A percentile compares a stretch with the other conserved stretches of the same genome.
Conservation (phyloP, 2,329 filamentous ascomycete genomes). For the Huntiella moniliformis region DNA sequence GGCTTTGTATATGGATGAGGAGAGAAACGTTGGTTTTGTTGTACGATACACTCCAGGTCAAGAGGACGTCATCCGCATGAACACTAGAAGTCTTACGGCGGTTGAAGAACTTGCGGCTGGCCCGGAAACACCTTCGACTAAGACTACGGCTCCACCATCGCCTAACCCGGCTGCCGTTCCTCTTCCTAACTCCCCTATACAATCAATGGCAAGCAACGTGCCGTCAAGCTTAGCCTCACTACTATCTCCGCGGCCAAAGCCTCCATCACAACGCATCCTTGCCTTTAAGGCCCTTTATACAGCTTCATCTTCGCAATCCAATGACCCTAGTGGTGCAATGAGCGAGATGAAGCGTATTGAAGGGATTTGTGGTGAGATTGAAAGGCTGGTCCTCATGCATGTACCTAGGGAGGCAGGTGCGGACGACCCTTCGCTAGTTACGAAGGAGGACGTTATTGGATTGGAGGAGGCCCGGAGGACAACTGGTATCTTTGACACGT, state of each 20-base stretch:
- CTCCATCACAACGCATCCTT: constrained; percentile 23
- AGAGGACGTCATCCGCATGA: constrained; percentile 56
- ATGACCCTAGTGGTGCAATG: constrained; percentile 22
- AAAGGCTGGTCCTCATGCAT: constrained; percentile 37
- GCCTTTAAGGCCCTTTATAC: constrained; percentile 37
- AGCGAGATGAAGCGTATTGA: constrained; percentile 38
- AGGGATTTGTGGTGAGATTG: constrained; percentile 58
- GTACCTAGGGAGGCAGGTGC: constrained; percentile 25
- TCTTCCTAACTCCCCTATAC: constrained; percentile 3
- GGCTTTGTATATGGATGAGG: constrained; percentile 54
- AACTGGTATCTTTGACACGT: constrained; percentile 68
- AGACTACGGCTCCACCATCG: not conserved
- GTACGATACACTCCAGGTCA: constrained; percentile 57
- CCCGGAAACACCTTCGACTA: not conserved
- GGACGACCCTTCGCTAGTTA: constrained; percentile 28
- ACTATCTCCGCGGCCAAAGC: constrained; percentile 21
- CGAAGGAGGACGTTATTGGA: constrained; percentile 56
- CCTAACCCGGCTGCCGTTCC: not conserved
- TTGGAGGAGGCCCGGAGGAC: constrained; percentile 70
- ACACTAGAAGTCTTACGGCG: constrained; percentile 41
- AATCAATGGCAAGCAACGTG: constrained; percentile 13
- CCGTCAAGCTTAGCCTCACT: constrained; percentile 24
- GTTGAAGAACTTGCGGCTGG: not conserved
- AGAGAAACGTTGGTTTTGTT: constrained; percentile 67
- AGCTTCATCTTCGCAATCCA: constrained; percentile 29